Percentiles rank a stretch among this genome's conserved stretches.
These are phyloP conservation scores for Mercurialis annua DNA, from an alignment of 345 rosid genomes.

Conservation along the genomic window DNA sequence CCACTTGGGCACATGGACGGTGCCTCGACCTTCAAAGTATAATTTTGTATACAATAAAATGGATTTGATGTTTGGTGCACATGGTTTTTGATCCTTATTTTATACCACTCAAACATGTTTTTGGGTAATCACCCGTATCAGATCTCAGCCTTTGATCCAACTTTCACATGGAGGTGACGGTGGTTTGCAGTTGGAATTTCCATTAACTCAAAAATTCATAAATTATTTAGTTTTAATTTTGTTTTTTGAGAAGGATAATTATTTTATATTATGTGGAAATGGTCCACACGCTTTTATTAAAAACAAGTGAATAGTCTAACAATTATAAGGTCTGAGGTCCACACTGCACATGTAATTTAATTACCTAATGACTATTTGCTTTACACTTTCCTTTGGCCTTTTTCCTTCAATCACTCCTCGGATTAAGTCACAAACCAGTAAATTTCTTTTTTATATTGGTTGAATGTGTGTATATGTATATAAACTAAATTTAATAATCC, in stretches of 20 bases:
- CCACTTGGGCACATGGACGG: constrained; percentile 11
- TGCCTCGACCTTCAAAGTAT: not conserved
- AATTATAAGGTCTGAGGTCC: not conserved
- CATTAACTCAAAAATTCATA: too few relatives aligned
- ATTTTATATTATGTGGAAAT: not conserved
- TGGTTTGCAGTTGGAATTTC: not conserved
- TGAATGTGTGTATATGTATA: too few relatives aligned
- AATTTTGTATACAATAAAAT: not conserved
- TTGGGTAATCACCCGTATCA: not conserved
- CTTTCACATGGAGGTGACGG: constrained; percentile 1
- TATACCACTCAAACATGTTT: not conserved
- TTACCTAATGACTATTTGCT: not conserved
- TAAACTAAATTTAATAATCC: too few relatives aligned
- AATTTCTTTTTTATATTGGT: too few relatives aligned
- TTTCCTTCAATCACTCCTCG: not conserved
- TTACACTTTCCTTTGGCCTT: not conserved
- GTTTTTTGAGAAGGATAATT: too few relatives aligned
- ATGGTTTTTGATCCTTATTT: not conserved
- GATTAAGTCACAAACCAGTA: too few relatives aligned
- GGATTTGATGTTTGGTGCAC: not conserved
- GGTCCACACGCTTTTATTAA: not conserved
- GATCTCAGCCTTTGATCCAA: not conserved
- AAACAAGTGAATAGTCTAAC: not conserved
- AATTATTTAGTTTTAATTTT: too few relatives aligned
- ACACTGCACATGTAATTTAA: not conserved